Evolutionary conservation across 768 basidiomycete species (phyloP).

Genomic region (Tricholoma terreum): DNA sequence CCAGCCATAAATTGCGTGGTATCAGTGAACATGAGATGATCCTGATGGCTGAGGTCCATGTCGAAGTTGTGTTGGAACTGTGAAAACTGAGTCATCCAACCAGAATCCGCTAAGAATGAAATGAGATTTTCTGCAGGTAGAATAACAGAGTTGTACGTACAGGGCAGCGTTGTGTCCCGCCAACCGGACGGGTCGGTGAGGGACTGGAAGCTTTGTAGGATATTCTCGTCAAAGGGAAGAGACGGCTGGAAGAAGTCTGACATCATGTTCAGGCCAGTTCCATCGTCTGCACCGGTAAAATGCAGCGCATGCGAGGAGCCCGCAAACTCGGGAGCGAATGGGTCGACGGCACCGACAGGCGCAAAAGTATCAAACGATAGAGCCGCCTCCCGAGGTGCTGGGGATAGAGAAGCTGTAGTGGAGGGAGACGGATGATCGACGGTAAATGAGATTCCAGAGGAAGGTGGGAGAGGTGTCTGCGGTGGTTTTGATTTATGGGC

Average conservation of each 20-base stretch:
- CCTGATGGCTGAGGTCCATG: slow-evolving; percentile 25
- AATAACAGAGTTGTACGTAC: slow-evolving; percentile 31
- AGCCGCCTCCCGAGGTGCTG: slow-evolving; percentile 42
- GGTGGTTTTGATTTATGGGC: slow-evolving; percentile 12
- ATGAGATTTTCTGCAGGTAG: neutral
- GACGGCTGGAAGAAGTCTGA: slow-evolving; percentile 50
- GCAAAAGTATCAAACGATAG: slow-evolving; percentile 48
- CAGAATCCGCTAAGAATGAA: slow-evolving; percentile 27
- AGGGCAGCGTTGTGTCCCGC: slow-evolving; percentile 54
- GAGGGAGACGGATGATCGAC: slow-evolving; percentile 38
- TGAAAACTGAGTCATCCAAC: slow-evolving; percentile 29
- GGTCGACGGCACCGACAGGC: slow-evolving; percentile 39
- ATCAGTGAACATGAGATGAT: slow-evolving; percentile 20
- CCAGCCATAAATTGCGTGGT: slow-evolving; percentile 29
- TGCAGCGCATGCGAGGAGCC: slow-evolving; percentile 13
- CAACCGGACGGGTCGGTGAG: slow-evolving; percentile 51
- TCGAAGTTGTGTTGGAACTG: slow-evolving; percentile 40
- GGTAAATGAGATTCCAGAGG: slow-evolving; percentile 13
- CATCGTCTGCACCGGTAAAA: slow-evolving; percentile 17
- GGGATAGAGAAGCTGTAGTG: slow-evolving; percentile 43
- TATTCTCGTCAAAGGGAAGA: slow-evolving; percentile 55
- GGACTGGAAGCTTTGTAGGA: slow-evolving; percentile 60
- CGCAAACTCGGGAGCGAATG: slow-evolving; percentile 31
- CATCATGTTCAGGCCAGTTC: slow-evolving; percentile 24
- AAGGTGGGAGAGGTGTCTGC: slow-evolving; percentile 18